These are phyloP conservation scores for Suhomyces vadensis DNA, from an alignment of 805 yeast species.

Conservation along the genomic window DNA sequence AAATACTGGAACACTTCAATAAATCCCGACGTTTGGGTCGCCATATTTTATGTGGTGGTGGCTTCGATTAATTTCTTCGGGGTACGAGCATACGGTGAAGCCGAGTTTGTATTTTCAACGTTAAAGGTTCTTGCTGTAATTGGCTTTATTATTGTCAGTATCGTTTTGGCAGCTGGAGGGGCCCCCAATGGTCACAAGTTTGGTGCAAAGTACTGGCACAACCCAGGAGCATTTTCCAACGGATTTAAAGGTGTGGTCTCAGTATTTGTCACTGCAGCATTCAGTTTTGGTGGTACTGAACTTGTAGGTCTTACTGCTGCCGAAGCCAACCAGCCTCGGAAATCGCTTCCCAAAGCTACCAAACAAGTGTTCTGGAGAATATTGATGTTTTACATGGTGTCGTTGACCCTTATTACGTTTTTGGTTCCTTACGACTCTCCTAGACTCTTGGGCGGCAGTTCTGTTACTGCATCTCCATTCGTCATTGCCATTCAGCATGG, in stretches of 20 bases:
- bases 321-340: constrained; percentile 40
- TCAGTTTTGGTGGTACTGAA: constrained; percentile 44
- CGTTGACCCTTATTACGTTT: constrained; percentile 26
- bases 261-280: constrained; percentile 44
- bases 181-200: constrained; percentile 50
- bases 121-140: constrained; percentile 50
- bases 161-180: constrained; percentile 54
- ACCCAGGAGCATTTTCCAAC: constrained; percentile 56
- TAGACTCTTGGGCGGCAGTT: constrained; percentile 43
- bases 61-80: constrained; percentile 51
- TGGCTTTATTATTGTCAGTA: constrained; percentile 49
- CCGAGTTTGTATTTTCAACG: constrained; percentile 51
- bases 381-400: constrained; percentile 37
- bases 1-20: constrained; percentile 53
- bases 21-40: constrained; percentile 64
- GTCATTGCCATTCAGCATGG: constrained; percentile 69
- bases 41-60: constrained; percentile 52
- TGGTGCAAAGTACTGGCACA: constrained; percentile 52
- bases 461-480: constrained; percentile 73
- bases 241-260: constrained; percentile 46
- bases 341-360: constrained; percentile 40
- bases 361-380: constrained; percentile 47
- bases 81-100: constrained; percentile 57
- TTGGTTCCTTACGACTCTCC: constrained; percentile 25
- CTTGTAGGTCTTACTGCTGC: constrained; percentile 45